Conservation (phyloP, 306 rosid genomes). For the Malus fusca region DNA sequence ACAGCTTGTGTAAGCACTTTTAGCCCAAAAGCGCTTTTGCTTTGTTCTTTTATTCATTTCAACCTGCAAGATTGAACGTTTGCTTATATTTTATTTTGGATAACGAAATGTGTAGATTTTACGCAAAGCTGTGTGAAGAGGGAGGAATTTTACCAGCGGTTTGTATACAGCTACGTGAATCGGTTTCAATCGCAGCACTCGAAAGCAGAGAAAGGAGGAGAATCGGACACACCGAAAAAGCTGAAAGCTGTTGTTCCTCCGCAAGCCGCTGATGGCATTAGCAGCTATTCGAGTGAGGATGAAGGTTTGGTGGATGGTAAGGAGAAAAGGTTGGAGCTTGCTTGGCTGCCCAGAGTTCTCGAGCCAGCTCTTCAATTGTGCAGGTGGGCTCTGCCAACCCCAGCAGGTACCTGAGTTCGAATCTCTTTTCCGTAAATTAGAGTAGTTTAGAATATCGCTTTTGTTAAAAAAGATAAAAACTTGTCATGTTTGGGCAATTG, state of each 20-base stretch:
- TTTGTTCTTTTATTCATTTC: neutral
- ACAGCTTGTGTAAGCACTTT: slow-evolving; percentile 11
- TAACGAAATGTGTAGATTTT: slow-evolving; percentile 28
- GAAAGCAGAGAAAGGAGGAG: slow-evolving; percentile 43
- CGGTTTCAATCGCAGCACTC: slow-evolving; percentile 48
- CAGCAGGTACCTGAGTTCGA: slow-evolving; percentile 40
- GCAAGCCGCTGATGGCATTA: slow-evolving; percentile 27
- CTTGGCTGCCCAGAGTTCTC: slow-evolving; percentile 82
- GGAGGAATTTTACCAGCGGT: slow-evolving; percentile 35
- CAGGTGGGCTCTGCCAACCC: slow-evolving; percentile 66
- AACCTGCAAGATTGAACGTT: neutral
- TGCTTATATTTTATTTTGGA: neutral
- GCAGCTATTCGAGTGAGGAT: slow-evolving; percentile 36
- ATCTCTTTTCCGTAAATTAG: neutral
- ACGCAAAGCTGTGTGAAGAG: slow-evolving; percentile 25
- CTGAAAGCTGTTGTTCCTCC: slow-evolving; percentile 20
- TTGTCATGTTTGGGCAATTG: neutral
- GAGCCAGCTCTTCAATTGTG: slow-evolving; percentile 86
- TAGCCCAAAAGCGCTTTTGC: neutral
- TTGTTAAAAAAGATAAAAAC: neutral
- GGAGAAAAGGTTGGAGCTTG: slow-evolving; percentile 59
- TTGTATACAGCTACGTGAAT: slow-evolving; percentile 31
- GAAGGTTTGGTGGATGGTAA: slow-evolving; percentile 51
- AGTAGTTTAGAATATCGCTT: neutral
- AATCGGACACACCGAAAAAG: slow-evolving; percentile 28